Conservation (phyloP, 345 rosid species). For the Eutrema heterophyllum region DNA sequence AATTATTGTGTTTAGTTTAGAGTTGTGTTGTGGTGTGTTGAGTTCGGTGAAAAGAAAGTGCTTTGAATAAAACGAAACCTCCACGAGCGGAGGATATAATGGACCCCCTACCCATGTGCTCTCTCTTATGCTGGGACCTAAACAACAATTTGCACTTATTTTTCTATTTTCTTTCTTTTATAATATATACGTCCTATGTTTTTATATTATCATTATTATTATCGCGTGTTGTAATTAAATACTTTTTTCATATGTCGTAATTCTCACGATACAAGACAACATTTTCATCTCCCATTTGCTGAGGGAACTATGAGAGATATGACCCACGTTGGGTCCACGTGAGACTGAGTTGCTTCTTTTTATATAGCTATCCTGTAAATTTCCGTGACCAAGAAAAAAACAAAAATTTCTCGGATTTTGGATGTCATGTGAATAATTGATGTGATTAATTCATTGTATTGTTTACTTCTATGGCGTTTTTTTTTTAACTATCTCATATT, state of each 20-base stretch:
- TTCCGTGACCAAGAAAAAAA: not conserved
- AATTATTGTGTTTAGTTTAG: not conserved
- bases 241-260: conserved; percentile 8
- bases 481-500: no score
- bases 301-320: conserved; percentile 13
- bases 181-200: not conserved
- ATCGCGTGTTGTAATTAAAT: conserved; percentile 10
- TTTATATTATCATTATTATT: not conserved
- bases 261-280: conserved; percentile 24
- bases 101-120: conserved; percentile 35
- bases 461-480: no score
- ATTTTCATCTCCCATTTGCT: conserved; percentile 22
- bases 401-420: not conserved
- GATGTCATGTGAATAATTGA: not conserved
- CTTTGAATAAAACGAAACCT: conserved; percentile 23
- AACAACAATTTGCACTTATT: conserved; percentile 6
- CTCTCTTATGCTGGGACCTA: conserved; percentile 25
- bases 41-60: conserved; percentile 19
- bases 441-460: not conserved
- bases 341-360: conserved; percentile 4
- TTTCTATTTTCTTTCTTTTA: not conserved
- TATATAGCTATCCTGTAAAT: not conserved
- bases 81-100: conserved; percentile 20
- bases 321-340: conserved; percentile 31
- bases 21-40: not conserved